Base-by-base conservation (phyloP, 768 basidiomycete genomes). In the Russula griseocarnosa region DNA sequence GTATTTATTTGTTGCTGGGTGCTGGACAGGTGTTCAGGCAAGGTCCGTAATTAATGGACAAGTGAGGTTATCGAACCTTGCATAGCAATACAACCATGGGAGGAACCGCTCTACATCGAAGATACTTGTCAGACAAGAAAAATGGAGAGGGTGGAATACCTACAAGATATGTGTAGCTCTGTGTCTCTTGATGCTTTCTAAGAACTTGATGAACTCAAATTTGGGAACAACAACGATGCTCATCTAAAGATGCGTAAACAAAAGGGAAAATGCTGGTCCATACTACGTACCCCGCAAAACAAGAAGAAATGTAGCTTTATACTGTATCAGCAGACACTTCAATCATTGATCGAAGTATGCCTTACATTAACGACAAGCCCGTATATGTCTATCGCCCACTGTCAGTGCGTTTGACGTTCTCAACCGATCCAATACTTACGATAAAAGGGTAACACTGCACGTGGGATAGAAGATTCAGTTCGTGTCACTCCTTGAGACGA, bases 301-400 rank as follows among this genome's bases (percentile, higher is more conserved):
- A 75, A 42, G 42, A 67, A 57, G 26, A 64, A 69, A 53, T 75
- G 74, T 16, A 75, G 32, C 74, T 75, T 74, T 58, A 22, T 32
- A 13, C 40, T 34, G 8, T 10, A 40, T 36, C 40, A 42, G 63
- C 28, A 36, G 49, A 50, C 18, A 8, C 32, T 3, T 38, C 50
- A 32, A 34, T 28, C 11, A 52, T 18, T 16, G 28, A 36, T 47
- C 32, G 22, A 63, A 44, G 24, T n/a, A 30, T 13, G 22, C 5
- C 7, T 28, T 54, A 50, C 26, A 26, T 70, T 71, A 40, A 73
- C 68, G 22, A 73, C 66, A 3, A 75, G 69, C 1, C 74, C 74
- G n/a, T 66, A 82, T 69, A 72, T 86, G 79, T 81, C 85, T 86
- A 49, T 10, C 24, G 14, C 22, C 13, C n/a, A 20, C 5, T 22